phyloP scores from a whole-genome alignment of 768 basidiomycete species.

The Filobasidium wieringae region DNA sequence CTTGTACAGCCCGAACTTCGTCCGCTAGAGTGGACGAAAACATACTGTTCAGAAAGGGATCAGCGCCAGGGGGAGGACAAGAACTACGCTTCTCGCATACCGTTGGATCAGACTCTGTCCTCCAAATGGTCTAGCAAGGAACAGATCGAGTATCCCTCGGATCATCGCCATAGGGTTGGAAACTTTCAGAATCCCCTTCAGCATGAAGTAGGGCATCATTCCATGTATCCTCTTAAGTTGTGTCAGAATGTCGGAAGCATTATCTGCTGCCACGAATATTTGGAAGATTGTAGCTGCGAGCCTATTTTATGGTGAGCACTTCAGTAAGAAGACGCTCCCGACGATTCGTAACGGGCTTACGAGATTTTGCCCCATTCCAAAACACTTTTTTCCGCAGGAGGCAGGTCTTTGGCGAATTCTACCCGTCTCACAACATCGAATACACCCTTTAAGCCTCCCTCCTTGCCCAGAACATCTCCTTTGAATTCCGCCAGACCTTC shows the following conservation, averaged over 20 bases:
- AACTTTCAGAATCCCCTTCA: conserved; percentile 79
- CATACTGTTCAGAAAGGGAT: conserved; percentile 50
- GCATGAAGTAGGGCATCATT: conserved; percentile 93
- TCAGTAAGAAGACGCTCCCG: no score
- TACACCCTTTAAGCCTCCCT: conserved; percentile 63
- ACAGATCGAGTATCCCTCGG: conserved; percentile 80
- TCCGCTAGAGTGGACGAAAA: conserved; percentile 85
- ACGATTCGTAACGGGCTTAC: conserved; percentile 47
- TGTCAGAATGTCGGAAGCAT: conserved; percentile 76
- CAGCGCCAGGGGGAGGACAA: neutral
- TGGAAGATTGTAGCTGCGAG: conserved; percentile 95
- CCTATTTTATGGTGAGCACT: conserved; percentile 40
- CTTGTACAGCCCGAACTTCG: conserved; percentile 71
- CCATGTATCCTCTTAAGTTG: conserved; percentile 86
- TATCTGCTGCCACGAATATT: conserved; percentile 82
- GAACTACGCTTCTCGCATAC: conserved; percentile 39
- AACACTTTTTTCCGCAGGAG: conserved; percentile 73
- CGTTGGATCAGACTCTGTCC: conserved; percentile 81
- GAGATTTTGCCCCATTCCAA: conserved; percentile 96
- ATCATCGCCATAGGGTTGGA: conserved; percentile 97
- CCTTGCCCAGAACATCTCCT: conserved; percentile 68
- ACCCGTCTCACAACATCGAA: conserved; percentile 79
- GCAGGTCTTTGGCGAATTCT: conserved; percentile 61
- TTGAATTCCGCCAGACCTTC: conserved; percentile 76
- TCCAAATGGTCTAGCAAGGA: conserved; percentile 94